Conservation (phyloP, 106 monocot species). For the Dendrobium nobile region DNA sequence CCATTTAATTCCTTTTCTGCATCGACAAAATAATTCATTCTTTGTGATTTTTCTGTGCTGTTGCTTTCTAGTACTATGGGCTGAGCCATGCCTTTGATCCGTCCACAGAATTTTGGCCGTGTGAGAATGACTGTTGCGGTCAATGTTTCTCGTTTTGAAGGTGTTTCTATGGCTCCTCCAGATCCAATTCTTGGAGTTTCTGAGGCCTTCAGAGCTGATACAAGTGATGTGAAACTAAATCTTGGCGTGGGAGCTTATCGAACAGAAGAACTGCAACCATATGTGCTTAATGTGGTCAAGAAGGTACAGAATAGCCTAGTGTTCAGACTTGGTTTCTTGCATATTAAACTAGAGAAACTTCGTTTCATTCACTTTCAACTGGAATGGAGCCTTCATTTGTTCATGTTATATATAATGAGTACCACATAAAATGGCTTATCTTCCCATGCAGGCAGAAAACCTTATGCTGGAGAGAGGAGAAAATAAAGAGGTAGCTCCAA, state of each 20-base stretch:
- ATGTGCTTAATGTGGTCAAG: slow-evolving; percentile 90
- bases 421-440: background rate
- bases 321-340: background rate
- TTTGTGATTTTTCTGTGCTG: background rate
- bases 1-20: background rate
- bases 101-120: slow-evolving; percentile 39
- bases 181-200: slow-evolving; percentile 97
- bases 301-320: slow-evolving; percentile 41
- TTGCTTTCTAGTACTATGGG: background rate
- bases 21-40: background rate
- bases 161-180: slow-evolving; percentile 92
- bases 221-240: slow-evolving; percentile 83
- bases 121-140: slow-evolving; percentile 55
- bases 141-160: slow-evolving; percentile 84
- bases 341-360: background rate
- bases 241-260: slow-evolving; percentile 95
- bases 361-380: background rate
- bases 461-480: slow-evolving; percentile 96
- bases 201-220: slow-evolving; percentile 88
- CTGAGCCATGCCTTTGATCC: background rate
- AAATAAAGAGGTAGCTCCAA: slow-evolving; percentile 72
- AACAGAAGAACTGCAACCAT: slow-evolving; percentile 98
- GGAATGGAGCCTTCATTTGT: background rate
- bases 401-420: background rate
- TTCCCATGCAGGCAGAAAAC: slow-evolving; percentile 57